phyloP scores from a whole-genome alignment of 2,329 filamentous ascomycete species.

The Aspergillus felis region DNA sequence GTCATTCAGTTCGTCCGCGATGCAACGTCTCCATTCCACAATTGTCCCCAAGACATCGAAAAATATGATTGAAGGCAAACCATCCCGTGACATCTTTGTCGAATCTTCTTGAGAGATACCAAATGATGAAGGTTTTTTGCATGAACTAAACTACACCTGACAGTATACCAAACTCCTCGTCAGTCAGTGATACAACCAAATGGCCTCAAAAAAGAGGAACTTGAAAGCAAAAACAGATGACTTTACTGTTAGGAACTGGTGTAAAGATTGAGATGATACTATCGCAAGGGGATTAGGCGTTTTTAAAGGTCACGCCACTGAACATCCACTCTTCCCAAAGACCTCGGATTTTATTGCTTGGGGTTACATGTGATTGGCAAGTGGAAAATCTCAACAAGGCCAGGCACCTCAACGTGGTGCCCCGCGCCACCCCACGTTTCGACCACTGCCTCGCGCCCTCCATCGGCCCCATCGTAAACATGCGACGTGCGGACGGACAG shows the following conservation, averaged over 20 bases:
- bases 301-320: background rate
- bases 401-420: too few relatives aligned
- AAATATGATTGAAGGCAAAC: conserved; percentile 10
- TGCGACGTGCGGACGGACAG: too few relatives aligned
- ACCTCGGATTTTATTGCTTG: background rate
- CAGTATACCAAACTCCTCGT: background rate
- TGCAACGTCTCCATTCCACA: conserved; percentile 15
- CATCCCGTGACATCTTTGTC: conserved; percentile 3
- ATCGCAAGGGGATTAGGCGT: background rate
- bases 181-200: background rate
- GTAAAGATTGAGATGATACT: background rate
- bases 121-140: background rate
- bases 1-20: conserved; percentile 9
- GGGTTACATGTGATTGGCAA: background rate
- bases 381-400: too few relatives aligned
- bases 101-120: background rate
- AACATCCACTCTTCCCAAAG: background rate
- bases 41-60: conserved; percentile 15
- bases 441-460: too few relatives aligned
- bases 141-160: background rate
- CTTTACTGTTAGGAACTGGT: background rate
- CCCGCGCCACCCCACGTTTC: too few relatives aligned
- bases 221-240: background rate
- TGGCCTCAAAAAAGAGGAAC: background rate
- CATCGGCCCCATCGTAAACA: too few relatives aligned